Conservation (phyloP, 306 rosid genomes). For the Rosa rugosa region DNA sequence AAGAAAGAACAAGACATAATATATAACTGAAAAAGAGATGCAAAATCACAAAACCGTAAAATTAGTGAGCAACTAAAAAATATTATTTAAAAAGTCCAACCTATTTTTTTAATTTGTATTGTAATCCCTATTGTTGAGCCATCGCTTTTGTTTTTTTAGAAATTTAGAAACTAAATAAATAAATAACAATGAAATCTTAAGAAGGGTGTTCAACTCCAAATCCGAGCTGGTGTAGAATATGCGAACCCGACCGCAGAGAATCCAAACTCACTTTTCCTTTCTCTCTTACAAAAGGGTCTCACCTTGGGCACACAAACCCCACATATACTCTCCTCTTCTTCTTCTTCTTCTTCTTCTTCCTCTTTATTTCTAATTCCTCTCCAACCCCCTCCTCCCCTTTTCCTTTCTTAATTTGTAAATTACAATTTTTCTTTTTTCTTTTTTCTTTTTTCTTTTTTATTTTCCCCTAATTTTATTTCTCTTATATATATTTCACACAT, state of each 20-base stretch:
- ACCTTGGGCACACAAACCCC: constrained; percentile 16
- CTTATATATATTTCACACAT: background rate
- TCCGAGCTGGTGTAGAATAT: background rate
- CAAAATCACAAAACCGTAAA: no score
- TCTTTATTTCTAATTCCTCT: background rate
- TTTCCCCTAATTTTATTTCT: background rate
- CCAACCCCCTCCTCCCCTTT: background rate
- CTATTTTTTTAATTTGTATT: no score
- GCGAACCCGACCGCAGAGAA: constrained; percentile 21
- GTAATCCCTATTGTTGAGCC: no score
- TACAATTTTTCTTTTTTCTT: background rate
- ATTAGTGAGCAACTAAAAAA: no score
- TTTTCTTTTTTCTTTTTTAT: background rate
- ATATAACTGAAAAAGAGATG: no score
- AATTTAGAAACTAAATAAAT: no score
- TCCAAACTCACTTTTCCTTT: background rate
- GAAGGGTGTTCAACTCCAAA: background rate
- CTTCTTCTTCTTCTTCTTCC: background rate
- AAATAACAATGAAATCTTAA: no score
- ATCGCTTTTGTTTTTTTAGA: no score
- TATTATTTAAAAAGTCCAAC: no score
- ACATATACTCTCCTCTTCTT: background rate
- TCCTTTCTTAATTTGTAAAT: background rate
- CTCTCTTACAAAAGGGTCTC: background rate
- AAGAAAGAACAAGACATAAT: no score